Conservation (phyloP, 106 monocot species). For the Ottelia alismoides region DNA sequence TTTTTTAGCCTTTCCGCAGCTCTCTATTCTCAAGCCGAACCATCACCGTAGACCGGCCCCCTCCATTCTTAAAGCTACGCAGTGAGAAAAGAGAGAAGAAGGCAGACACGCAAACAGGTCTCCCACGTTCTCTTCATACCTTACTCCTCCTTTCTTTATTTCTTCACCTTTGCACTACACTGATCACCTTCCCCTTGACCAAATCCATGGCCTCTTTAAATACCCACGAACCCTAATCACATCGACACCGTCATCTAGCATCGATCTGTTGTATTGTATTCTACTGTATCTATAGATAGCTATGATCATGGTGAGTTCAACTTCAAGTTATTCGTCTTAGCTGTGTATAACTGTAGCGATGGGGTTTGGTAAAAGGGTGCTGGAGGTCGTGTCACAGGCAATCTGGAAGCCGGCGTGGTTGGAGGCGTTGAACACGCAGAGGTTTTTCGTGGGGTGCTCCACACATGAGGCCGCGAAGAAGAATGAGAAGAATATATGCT, state of each 20-base stretch:
- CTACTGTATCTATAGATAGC: neutral
- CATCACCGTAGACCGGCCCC: neutral
- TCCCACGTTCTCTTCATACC: conserved; percentile 11
- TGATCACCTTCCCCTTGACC: neutral
- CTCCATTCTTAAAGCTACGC: neutral
- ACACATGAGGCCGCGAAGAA: conserved; percentile 52
- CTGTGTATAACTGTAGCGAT: neutral
- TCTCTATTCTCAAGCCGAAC: neutral
- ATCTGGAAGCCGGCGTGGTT: conserved; percentile 68
- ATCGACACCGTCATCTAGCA: neutral
- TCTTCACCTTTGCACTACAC: neutral
- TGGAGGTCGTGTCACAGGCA: conserved; percentile 13
- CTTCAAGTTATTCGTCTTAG: neutral
- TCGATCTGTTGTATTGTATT: neutral
- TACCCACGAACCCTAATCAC: conserved; percentile 3
- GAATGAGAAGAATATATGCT: conserved; percentile 94
- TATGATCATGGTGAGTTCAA: conserved; percentile 3
- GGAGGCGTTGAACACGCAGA: conserved; percentile 58
- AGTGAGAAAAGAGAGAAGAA: neutral
- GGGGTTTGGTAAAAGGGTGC: neutral
- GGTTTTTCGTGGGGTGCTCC: conserved; percentile 60
- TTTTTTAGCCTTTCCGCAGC: neutral
- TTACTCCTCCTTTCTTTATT: conserved; percentile 6
- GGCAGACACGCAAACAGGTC: conserved; percentile 17
- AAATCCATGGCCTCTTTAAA: conserved; percentile 8